A percentile compares a stretch with the other conserved stretches of the same genome.
Evolutionary conservation across 2,329 filamentous ascomycete genomes (phyloP).

Genomic region (Arthrobotrys megalospora): DNA sequence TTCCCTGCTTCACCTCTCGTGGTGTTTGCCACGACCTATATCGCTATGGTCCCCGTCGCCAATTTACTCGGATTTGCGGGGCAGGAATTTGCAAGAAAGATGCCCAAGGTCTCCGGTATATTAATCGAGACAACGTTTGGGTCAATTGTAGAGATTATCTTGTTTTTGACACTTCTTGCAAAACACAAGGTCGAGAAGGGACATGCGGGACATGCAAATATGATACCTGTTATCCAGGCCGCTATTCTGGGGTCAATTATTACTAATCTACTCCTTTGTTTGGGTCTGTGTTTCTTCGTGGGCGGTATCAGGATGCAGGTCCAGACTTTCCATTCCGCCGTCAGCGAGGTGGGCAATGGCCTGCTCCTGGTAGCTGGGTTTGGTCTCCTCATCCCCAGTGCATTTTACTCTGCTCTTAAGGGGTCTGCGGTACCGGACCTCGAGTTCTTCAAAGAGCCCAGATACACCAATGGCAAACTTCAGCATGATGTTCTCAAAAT

Average conservation of each 20-base stretch:
- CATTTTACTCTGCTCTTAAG: conserved; percentile 68
- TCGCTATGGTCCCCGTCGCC: conserved; percentile 83
- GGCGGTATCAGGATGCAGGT: conserved; percentile 79
- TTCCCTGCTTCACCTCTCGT: conserved; percentile 73
- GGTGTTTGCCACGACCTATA: conserved; percentile 80
- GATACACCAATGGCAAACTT: conserved; percentile 68
- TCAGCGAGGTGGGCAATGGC: conserved; percentile 84
- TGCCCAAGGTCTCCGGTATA: conserved; percentile 80
- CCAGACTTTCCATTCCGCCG: conserved; percentile 79
- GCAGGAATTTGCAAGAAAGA: conserved; percentile 79
- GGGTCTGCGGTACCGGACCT: conserved; percentile 64
- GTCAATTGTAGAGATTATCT: conserved; percentile 83
- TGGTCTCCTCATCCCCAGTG: conserved; percentile 63
- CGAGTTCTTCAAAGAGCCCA: conserved; percentile 67
- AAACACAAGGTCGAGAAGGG: conserved; percentile 67
- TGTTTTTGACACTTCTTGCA: conserved; percentile 82
- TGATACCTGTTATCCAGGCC: conserved; percentile 80
- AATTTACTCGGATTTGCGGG: conserved; percentile 83
- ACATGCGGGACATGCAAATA: conserved; percentile 66
- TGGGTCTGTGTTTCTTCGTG: conserved; percentile 84
- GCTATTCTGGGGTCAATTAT: conserved; percentile 87
- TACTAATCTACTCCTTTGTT: conserved; percentile 83
- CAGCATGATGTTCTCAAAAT: conserved; percentile 74
- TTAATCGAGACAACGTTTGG: conserved; percentile 77
- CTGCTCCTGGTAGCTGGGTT: conserved; percentile 83